Evolutionary conservation across 2,329 filamentous ascomycete genomes (phyloP).

Genomic region (Bipolaris victoriae): DNA sequence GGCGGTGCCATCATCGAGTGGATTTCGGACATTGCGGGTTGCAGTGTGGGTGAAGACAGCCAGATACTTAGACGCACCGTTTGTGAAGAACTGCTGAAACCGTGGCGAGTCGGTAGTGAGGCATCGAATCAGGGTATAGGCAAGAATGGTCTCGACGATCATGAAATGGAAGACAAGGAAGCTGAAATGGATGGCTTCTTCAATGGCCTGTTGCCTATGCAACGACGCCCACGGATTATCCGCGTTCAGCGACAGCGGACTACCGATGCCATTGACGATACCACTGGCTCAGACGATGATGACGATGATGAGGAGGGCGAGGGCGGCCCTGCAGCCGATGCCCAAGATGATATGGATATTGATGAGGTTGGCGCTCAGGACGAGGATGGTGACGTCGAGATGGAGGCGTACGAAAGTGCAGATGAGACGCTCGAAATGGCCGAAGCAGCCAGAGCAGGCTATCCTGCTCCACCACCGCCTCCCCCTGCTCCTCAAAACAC

Average conservation of each 20-base stretch:
- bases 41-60: conserved; percentile 79
- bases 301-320: conserved; percentile 58
- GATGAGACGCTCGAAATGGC: conserved; percentile 75
- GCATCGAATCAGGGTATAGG: conserved; percentile 81
- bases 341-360: conserved; percentile 56
- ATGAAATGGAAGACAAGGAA: conserved; percentile 67
- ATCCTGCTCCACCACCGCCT: conserved; percentile 61
- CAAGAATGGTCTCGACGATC: conserved; percentile 80
- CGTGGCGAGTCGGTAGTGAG: conserved; percentile 85
- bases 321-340: conserved; percentile 50
- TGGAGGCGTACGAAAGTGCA: conserved; percentile 53
- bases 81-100: conserved; percentile 87
- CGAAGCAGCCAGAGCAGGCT: conserved; percentile 78
- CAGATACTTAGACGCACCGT: conserved; percentile 79
- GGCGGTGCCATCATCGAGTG: conserved; percentile 97
- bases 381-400: conserved; percentile 57
- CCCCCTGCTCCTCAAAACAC: conserved; percentile 23
- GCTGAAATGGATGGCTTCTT: conserved; percentile 44
- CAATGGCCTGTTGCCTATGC: conserved; percentile 33
- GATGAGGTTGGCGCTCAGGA: conserved; percentile 54
- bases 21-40: conserved; percentile 91
- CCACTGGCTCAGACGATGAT: conserved; percentile 52
- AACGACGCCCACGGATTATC: conserved; percentile 37
- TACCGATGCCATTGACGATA: conserved; percentile 54
- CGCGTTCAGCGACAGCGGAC: conserved; percentile 32